Conservation (phyloP, 78 protist genomes). For the Dictyostelium firmibasis region DNA sequence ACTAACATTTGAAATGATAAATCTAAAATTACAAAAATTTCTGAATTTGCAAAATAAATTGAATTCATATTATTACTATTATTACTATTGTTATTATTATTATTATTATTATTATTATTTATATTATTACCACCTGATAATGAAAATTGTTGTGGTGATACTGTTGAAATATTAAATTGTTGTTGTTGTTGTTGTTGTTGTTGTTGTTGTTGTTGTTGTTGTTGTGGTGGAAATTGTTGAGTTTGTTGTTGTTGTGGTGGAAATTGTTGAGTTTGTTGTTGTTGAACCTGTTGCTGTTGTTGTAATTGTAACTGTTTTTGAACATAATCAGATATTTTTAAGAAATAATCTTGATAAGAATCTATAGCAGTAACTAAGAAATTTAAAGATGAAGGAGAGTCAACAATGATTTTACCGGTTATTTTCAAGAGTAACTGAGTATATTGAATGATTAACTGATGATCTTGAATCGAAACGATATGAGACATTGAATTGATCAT, state of each 20-base stretch:
- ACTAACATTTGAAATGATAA: conserved; percentile 46
- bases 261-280: neutral
- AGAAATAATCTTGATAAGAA: conserved; percentile 47
- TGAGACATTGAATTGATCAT: conserved; percentile 9
- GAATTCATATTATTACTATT: neutral
- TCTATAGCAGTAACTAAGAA: conserved; percentile 1
- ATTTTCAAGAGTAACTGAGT: conserved; percentile 35
- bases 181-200: neutral
- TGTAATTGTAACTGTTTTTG: neutral
- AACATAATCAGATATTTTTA: neutral
- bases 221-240: neutral
- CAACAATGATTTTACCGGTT: conserved; percentile 61
- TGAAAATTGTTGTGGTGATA: neutral
- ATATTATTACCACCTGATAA: neutral
- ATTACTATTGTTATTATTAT: neutral
- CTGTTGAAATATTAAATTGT: neutral
- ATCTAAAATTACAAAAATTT: conserved; percentile 48
- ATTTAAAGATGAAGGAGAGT: neutral
- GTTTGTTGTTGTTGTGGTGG: neutral
- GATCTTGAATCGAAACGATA: neutral
- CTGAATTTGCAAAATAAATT: neutral
- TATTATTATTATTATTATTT: neutral
- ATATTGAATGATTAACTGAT: conserved; percentile 23
- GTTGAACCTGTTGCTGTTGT: neutral
- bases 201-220: neutral